A percentile compares a stretch with the other conserved stretches of the same genome.
phyloP scores from a whole-genome alignment of 1,284 basidiomycete genomes.

The Pseudomicrostroma phylloplanum region DNA sequence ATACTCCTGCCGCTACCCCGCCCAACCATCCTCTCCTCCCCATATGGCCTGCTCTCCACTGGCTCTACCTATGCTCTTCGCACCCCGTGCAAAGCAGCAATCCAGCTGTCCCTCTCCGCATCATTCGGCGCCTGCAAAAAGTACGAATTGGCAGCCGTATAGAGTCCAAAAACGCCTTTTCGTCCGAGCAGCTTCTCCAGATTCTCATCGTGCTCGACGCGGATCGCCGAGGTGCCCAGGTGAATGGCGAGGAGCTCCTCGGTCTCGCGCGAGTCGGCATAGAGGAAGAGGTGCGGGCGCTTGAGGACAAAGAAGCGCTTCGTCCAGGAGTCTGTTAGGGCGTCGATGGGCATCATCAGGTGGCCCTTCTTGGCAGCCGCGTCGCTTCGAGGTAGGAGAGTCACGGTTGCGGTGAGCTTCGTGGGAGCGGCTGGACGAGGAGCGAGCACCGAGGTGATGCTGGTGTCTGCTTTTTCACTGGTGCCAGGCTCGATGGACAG shows the following conservation, averaged over 20 bases:
- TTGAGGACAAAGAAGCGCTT: conserved; percentile 80
- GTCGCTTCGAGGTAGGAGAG: conserved; percentile 57
- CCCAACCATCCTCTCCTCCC: too few relatives aligned
- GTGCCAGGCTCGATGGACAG: neutral
- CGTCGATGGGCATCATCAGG: conserved; percentile 70
- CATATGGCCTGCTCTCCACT: too few relatives aligned
- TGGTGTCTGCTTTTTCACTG: neutral
- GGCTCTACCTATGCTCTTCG: too few relatives aligned
- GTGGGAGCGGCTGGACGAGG: neutral
- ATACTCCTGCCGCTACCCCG: too few relatives aligned
- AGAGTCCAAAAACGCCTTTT: conserved; percentile 34
- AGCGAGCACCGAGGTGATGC: neutral
- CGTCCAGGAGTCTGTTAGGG: conserved; percentile 72
- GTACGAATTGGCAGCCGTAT: conserved; percentile 32
- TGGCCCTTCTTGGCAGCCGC: conserved; percentile 75
- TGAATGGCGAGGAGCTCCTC: conserved; percentile 76
- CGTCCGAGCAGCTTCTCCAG: conserved; percentile 67
- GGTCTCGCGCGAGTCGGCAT: conserved; percentile 69
- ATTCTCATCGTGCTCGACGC: conserved; percentile 76
- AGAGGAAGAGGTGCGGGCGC: conserved; percentile 77
- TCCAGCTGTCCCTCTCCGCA: conserved; percentile 28
- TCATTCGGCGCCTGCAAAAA: conserved; percentile 27
- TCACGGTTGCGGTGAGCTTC: conserved; percentile 34
- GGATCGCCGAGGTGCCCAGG: conserved; percentile 63
- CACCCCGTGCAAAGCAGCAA: conserved; percentile 11